These are phyloP conservation scores for Echeveria elegans DNA, from an alignment of 164 flowering plant species.

Conservation along the genomic window DNA sequence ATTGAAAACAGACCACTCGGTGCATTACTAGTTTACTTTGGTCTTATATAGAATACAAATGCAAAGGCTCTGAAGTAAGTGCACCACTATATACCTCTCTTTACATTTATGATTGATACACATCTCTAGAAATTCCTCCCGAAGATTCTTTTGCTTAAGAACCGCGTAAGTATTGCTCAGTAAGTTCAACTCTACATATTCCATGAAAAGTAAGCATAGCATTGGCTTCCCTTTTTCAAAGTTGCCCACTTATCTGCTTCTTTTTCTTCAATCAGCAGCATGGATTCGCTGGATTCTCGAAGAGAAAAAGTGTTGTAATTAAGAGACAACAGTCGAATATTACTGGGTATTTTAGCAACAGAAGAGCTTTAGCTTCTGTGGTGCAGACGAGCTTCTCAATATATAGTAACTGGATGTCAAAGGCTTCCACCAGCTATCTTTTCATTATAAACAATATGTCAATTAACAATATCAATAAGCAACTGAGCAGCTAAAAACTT, in stretches of 20 bases:
- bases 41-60: not conserved
- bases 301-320: slow-evolving; percentile 66
- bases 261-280: slow-evolving; percentile 49
- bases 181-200: slow-evolving; percentile 52
- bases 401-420: slow-evolving; percentile 42
- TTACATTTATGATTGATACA: slow-evolving; percentile 54
- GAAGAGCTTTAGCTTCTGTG: slow-evolving; percentile 19
- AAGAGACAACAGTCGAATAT: slow-evolving; percentile 53
- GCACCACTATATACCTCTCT: slow-evolving; percentile 47
- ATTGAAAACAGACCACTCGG: slow-evolving; percentile 9
- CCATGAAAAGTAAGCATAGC: slow-evolving; percentile 54
- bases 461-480: slow-evolving; percentile 38
- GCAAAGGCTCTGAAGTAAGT: not conserved
- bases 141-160: slow-evolving; percentile 68
- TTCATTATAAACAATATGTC: slow-evolving; percentile 45
- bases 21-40: not conserved
- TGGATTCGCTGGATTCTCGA: no score
- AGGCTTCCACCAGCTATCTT: slow-evolving; percentile 47
- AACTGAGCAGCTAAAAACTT: slow-evolving; percentile 48
- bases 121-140: slow-evolving; percentile 60
- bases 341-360: slow-evolving; percentile 52
- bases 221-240: slow-evolving; percentile 81
- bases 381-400: slow-evolving; percentile 38
- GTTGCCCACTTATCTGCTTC: slow-evolving; percentile 93
- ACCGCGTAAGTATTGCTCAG: slow-evolving; percentile 47